phyloP scores from a whole-genome alignment of 768 basidiomycete genomes.

The Piloderma croceum region DNA sequence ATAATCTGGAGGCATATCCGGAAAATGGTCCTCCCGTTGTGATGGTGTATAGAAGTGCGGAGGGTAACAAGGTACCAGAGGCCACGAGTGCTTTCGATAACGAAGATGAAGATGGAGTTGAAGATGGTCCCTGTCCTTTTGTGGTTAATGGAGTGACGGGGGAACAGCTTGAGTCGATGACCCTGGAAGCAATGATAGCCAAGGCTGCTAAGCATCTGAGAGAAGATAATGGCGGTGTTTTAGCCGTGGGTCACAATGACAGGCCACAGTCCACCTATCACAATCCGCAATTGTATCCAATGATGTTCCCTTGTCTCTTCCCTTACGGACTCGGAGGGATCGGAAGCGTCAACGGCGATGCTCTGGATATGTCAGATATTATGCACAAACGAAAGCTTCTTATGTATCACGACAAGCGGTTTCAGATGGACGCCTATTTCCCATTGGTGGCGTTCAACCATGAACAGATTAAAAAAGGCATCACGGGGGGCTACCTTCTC shows the following conservation, averaged over 20 bases:
- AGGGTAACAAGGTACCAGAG: constrained; percentile 19
- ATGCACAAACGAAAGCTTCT: background rate
- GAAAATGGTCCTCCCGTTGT: constrained; percentile 18
- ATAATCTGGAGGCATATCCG: constrained; percentile 16
- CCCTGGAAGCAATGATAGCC: constrained; percentile 12
- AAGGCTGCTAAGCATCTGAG: constrained; percentile 24
- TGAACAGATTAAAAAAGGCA: constrained; percentile 4
- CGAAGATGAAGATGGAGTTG: constrained; percentile 20
- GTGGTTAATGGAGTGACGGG: too few species aligned
- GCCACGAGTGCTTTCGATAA: constrained; percentile 21
- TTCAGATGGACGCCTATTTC: constrained; percentile 2
- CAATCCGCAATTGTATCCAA: constrained; percentile 27
- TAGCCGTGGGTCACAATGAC: constrained; percentile 25
- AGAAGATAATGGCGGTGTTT: constrained; percentile 17
- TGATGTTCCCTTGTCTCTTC: too few species aligned
- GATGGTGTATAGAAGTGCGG: constrained; percentile 12
- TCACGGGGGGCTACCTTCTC: constrained; percentile 13
- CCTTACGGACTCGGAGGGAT: too few species aligned
- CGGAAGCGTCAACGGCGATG: too few species aligned
- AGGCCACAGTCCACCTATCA: constrained; percentile 26
- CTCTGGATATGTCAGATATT: too few species aligned
- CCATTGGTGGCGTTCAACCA: constrained; percentile 3
- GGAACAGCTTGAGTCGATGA: constrained; percentile 11
- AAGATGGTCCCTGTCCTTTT: too few species aligned
- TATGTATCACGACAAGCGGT: constrained; percentile 3